phyloP scores from a whole-genome alignment of 768 basidiomycete genomes.

The Obba rivulosa region DNA sequence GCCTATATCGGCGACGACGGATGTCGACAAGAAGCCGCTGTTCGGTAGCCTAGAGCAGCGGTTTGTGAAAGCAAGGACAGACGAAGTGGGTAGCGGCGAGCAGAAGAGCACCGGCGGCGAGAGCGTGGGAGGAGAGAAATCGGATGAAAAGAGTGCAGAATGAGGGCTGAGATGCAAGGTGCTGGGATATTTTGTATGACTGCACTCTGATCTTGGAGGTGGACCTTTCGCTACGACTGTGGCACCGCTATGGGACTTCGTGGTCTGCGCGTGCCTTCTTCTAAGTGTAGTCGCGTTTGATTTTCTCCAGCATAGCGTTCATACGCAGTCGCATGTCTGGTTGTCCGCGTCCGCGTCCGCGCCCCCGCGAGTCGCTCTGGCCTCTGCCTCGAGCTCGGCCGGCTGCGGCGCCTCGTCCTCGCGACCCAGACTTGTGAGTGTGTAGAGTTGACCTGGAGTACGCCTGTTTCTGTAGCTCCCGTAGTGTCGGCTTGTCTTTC shows the following conservation, averaged over 20 bases:
- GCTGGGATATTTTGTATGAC: too few species aligned
- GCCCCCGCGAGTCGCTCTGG: conserved; percentile 25
- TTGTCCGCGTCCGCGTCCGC: conserved; percentile 33
- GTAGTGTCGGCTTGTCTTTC: conserved; percentile 32
- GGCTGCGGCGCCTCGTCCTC: conserved; percentile 22
- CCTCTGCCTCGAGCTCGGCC: conserved; percentile 23
- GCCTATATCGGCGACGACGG: conserved; percentile 50
- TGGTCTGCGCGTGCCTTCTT: too few species aligned
- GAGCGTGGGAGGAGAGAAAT: conserved; percentile 11
- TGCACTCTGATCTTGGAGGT: too few species aligned
- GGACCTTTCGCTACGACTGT: too few species aligned
- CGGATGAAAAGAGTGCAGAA: too few species aligned
- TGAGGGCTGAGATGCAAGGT: too few species aligned
- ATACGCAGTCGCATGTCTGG: conserved; percentile 86
- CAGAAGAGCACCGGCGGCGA: conserved; percentile 1
- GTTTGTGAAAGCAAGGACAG: conserved; percentile 49
- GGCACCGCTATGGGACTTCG: conserved; percentile 5
- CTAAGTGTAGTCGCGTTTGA: conserved; percentile 58
- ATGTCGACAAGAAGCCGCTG: conserved; percentile 35
- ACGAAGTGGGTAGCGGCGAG: conserved; percentile 20
- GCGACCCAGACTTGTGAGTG: conserved; percentile 44
- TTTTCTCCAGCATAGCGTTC: conserved; percentile 81
- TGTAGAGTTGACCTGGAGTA: conserved; percentile 57
- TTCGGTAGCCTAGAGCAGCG: conserved; percentile 53
- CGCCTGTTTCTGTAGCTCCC: conserved; percentile 57